Evolutionary conservation across 768 basidiomycete species (phyloP).

Genomic region (Agrocybe pediades): DNA sequence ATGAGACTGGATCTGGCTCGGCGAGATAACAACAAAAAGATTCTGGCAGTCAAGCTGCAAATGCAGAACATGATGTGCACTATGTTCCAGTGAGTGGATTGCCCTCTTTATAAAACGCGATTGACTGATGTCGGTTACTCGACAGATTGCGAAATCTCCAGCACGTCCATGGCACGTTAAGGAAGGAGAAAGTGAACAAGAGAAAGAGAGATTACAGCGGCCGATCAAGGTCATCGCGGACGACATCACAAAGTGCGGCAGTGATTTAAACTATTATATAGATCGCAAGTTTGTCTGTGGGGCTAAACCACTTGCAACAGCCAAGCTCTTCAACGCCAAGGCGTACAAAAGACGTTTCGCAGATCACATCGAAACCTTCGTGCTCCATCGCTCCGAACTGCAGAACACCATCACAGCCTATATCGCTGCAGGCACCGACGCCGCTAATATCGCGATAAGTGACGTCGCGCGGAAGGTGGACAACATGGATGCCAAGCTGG

Average conservation of each 20-base stretch:
- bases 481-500: constrained; percentile 23
- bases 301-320: neutral
- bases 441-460: constrained; percentile 24
- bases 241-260: constrained; percentile 12
- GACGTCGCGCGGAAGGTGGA: constrained; percentile 27
- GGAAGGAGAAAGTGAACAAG: constrained; percentile 6
- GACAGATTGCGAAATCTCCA: constrained; percentile 16
- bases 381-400: constrained; percentile 6
- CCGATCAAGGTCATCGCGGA: constrained; percentile 3
- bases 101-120: neutral
- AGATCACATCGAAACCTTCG: constrained; percentile 12
- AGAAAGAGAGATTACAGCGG: constrained; percentile 8
- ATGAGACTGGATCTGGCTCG: constrained; percentile 18
- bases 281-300: constrained; percentile 11
- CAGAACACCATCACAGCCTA: constrained; percentile 9
- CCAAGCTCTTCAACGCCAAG: neutral
- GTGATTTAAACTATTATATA: constrained; percentile 13
- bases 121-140: neutral
- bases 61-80: constrained; percentile 46
- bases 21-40: constrained; percentile 45
- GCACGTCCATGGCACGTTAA: constrained; percentile 28
- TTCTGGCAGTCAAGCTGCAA: constrained; percentile 36
- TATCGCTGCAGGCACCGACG: constrained; percentile 25
- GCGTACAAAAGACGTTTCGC: constrained; percentile 13
- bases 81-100: constrained; percentile 38